These are phyloP conservation scores for Neocucurbitaria cava DNA, from an alignment of 2,329 filamentous ascomycete genomes.

Conservation along the genomic window DNA sequence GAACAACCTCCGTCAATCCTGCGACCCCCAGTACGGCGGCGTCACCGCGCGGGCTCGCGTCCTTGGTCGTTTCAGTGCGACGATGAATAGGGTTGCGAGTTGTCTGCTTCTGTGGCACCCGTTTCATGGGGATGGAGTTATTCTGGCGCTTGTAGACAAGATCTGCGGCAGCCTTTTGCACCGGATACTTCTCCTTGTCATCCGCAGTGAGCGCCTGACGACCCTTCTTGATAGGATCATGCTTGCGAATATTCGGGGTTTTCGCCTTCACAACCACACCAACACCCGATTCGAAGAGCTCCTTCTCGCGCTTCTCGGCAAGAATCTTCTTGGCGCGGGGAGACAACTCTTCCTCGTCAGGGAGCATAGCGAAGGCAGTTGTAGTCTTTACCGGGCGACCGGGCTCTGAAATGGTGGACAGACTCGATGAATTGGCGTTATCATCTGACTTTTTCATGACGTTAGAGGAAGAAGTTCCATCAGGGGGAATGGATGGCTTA, in stretches of 20 bases:
- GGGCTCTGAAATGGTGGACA: not conserved
- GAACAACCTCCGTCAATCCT: not conserved
- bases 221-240: not conserved
- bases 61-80: not conserved
- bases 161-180: not conserved
- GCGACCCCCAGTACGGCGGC: not conserved
- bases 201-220: not conserved
- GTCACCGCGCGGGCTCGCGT: not conserved
- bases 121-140: not conserved
- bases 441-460: not conserved
- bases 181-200: not conserved
- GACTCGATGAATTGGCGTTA: not conserved
- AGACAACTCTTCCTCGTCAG: not conserved
- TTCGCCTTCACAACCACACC: not conserved
- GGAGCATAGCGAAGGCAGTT: not conserved
- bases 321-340: not conserved
- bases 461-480: not conserved
- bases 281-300: not conserved
- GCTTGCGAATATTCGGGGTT: not conserved
- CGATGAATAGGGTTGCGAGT: not conserved
- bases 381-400: not conserved
- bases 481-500: not conserved
- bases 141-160: not conserved
- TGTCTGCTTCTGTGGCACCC: not conserved
- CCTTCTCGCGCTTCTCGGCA: not conserved